Evolutionary conservation across 352 stramenopile species (phyloP).

Genomic region (Phytophthora parvispora): DNA sequence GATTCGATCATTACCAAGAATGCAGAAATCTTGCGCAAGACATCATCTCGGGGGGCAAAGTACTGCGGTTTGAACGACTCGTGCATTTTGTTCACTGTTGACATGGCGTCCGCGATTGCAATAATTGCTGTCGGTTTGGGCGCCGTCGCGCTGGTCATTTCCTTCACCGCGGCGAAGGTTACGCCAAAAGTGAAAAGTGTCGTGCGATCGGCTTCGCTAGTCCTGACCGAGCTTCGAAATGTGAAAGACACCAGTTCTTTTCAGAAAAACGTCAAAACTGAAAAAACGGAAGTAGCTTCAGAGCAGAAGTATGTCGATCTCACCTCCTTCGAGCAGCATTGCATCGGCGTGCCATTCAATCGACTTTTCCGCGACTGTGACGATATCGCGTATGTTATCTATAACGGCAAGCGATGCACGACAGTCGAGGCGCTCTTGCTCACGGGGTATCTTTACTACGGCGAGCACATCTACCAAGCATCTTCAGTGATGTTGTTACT

Average conservation of each 20-base stretch:
- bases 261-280: background rate
- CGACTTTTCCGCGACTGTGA: conserved; percentile 5
- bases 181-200: background rate
- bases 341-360: background rate
- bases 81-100: background rate
- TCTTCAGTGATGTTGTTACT: conserved; percentile 11
- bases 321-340: background rate
- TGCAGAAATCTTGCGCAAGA: background rate
- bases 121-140: background rate
- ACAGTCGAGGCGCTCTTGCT: conserved; percentile 12
- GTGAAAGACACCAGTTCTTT: background rate
- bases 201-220: background rate
- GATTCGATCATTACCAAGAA: background rate
- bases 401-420: background rate
- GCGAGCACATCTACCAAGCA: conserved; percentile 15
- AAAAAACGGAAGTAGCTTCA: background rate
- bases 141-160: background rate
- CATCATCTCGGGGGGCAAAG: background rate
- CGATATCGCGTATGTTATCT: conserved; percentile 1
- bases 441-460: conserved; percentile 14
- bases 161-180: background rate
- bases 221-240: background rate
- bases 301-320: background rate
- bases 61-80: background rate
- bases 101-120: background rate